Base-by-base conservation (phyloP, 805 yeast genomes). In the Teunomyces pallodes region DNA sequence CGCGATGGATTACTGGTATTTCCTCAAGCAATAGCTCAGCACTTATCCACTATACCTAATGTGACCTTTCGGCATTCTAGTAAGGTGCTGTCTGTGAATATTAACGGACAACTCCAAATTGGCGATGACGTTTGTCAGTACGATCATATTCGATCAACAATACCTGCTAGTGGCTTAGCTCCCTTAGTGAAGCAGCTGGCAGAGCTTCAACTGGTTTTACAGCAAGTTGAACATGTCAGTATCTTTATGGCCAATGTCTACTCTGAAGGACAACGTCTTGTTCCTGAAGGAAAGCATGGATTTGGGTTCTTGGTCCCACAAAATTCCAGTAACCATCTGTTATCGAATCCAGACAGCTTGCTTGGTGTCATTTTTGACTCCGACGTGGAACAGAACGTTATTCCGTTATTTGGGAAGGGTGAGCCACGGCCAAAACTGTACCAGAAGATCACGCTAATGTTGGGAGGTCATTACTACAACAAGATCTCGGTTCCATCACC, bases 291-390 rank as follows among this genome's bases (percentile, higher is more conserved):
- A 8, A 62, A 69, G 29, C 74, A 77, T 49, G 96, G 97, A 33
- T 92, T 92, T 74, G 99, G 99, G 1, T 89, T 86, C 56, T 75
- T 92, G 42, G 86, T 91, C 8, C 99, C 99, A 2, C 59, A 60
- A 46, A n/a, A 7, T 6, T 24, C 29, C 12, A 38, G 17, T 29
- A 38, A 38, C 30, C 41, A 38, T n/a, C 33, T 33, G 14, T 33
- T 35, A 50, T 43, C 54, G 5, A 83, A 84, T 53, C 73, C 77
- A 3, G 82, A 81, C 42, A 72, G 79, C 14, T 67, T 90, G 12
- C 70, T 92, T 28, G 99, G 99, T 2, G 89, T 90, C 5, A 90
- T 94, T 14, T 92, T 86, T 67, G 98, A 92, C 64, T 88, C 96
- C 1, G 90, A 89, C 46, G 80, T 89, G 17, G 94, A 87, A 58